These are phyloP conservation scores for Vigna radiata DNA, from an alignment of 306 rosid genomes.

Conservation along the genomic window DNA sequence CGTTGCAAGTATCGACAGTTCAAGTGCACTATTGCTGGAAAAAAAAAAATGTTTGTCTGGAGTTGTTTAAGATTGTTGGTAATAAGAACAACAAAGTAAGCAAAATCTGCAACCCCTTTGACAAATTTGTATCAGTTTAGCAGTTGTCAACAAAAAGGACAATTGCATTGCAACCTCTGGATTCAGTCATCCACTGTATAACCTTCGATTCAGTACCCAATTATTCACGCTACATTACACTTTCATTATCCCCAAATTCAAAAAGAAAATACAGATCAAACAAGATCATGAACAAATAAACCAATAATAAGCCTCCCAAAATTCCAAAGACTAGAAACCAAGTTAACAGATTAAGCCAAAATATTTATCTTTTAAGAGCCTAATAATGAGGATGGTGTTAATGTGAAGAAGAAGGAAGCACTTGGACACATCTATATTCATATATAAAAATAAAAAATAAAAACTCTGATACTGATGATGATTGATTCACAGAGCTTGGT, in stretches of 20 bases:
- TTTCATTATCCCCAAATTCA: constrained; percentile 28
- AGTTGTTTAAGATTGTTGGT: constrained; percentile 1
- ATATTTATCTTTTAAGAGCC: constrained; percentile 28
- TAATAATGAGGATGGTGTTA: constrained; percentile 33
- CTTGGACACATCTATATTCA: constrained; percentile 14
- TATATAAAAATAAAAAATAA: not conserved
- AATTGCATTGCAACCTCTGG: constrained; percentile 25
- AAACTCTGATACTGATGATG: constrained; percentile 27
- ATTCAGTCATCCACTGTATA: constrained; percentile 24
- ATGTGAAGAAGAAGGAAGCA: constrained; percentile 29
- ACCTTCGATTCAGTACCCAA: constrained; percentile 23
- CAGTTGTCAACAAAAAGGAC: constrained; percentile 20
- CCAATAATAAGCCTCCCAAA: constrained; percentile 57
- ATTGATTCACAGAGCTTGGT: constrained; percentile 14
- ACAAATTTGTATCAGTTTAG: constrained; percentile 23
- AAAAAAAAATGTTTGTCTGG: not conserved
- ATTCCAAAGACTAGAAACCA: constrained; percentile 31
- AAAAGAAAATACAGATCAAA: constrained; percentile 43
- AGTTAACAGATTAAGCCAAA: constrained; percentile 38
- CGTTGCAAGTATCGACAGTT: not conserved
- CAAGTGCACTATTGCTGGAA: not conserved
- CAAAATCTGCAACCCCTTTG: constrained; percentile 8
- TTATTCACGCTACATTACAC: constrained; percentile 63
- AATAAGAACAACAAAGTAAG: constrained; percentile 17
- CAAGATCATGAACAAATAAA: constrained; percentile 68